Conservation (phyloP, 1,284 basidiomycete species). For the Apiotrichum montevideense region DNA sequence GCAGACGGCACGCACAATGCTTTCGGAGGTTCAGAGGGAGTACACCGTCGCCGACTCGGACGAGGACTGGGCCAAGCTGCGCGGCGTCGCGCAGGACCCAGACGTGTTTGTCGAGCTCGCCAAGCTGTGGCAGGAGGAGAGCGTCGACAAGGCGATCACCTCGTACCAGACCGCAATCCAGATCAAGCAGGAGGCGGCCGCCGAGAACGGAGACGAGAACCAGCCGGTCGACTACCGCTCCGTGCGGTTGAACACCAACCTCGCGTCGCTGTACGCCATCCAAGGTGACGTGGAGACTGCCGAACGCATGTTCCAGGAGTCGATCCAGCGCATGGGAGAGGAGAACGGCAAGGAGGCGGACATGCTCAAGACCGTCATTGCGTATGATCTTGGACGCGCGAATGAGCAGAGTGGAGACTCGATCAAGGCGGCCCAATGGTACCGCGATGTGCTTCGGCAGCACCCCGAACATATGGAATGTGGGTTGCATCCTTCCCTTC, state of each 20-base stretch:
- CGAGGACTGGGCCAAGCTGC: constrained; percentile 48
- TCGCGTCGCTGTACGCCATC: constrained; percentile 69
- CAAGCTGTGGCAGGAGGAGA: constrained; percentile 76
- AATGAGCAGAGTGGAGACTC: constrained; percentile 75
- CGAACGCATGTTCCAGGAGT: constrained; percentile 51
- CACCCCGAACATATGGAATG: constrained; percentile 94
- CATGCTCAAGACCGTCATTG: constrained; percentile 64
- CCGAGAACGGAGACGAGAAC: constrained; percentile 3
- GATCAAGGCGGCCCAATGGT: constrained; percentile 69
- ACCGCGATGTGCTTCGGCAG: constrained; percentile 69
- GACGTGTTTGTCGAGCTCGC: constrained; percentile 83
- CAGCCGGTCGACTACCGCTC: constrained; percentile 26
- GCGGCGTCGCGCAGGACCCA: constrained; percentile 63
- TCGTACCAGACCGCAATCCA: constrained; percentile 65
- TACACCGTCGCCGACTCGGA: constrained; percentile 51
- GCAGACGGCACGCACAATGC: constrained; percentile 67
- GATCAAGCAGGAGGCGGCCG: constrained; percentile 45
- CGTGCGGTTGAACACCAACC: constrained; percentile 65
- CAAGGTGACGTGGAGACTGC: constrained; percentile 54
- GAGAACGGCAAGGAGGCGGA: constrained; percentile 52
- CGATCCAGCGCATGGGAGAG: constrained; percentile 43
- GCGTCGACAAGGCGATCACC: constrained; percentile 62
- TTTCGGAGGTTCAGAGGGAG: constrained; percentile 65
- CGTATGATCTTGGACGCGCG: constrained; percentile 81
- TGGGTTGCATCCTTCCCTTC: constrained; percentile 45